A percentile compares a stretch with the other conserved stretches of the same genome.
phyloP scores from a whole-genome alignment of 2,329 filamentous ascomycete species.

The Venturia asperata region DNA sequence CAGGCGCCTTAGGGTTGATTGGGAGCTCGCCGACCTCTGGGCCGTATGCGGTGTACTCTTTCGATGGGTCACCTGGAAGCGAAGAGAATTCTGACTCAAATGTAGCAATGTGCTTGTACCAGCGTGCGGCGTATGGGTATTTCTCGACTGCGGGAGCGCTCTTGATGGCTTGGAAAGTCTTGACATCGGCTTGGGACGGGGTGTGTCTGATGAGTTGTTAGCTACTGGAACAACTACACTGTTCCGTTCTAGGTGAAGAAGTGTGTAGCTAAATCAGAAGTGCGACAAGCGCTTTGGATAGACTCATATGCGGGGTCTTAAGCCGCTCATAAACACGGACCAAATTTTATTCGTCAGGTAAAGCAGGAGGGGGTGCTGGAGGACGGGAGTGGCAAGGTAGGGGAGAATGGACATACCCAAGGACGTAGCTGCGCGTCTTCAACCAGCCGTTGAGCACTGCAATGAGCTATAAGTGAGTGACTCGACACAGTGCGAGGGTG shows the following conservation, averaged over 20 bases:
- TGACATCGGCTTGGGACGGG: slow-evolving; percentile 92
- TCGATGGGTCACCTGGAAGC: slow-evolving; percentile 83
- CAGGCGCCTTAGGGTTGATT: slow-evolving; percentile 77
- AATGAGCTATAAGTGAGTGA: slow-evolving; percentile 20
- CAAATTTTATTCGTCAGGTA: slow-evolving; percentile 76
- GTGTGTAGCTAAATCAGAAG: slow-evolving; percentile 52
- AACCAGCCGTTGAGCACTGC: slow-evolving; percentile 66
- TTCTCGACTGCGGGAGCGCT: slow-evolving; percentile 70
- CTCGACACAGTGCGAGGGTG: slow-evolving; percentile 19
- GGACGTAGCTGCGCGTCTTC: slow-evolving; percentile 70
- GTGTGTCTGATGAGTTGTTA: slow-evolving; percentile 42
- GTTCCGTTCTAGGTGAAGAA: background rate
- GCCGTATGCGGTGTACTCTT: slow-evolving; percentile 84
- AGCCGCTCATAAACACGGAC: slow-evolving; percentile 94
- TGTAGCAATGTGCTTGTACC: slow-evolving; percentile 97
- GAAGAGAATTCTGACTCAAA: slow-evolving; percentile 89
- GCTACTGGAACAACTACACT: slow-evolving; percentile 14
- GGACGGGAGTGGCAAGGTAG: slow-evolving; percentile 21
- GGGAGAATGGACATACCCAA: slow-evolving; percentile 57
- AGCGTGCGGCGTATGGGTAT: slow-evolving; percentile 90
- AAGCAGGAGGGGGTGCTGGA: slow-evolving; percentile 26
- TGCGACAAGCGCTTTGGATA: slow-evolving; percentile 68
- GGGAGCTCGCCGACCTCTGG: slow-evolving; percentile 72
- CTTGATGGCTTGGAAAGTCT: slow-evolving; percentile 84
- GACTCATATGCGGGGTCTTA: slow-evolving; percentile 85